Conservation (phyloP, 2,329 filamentous ascomycete genomes). For the Neonectria coccinea region DNA sequence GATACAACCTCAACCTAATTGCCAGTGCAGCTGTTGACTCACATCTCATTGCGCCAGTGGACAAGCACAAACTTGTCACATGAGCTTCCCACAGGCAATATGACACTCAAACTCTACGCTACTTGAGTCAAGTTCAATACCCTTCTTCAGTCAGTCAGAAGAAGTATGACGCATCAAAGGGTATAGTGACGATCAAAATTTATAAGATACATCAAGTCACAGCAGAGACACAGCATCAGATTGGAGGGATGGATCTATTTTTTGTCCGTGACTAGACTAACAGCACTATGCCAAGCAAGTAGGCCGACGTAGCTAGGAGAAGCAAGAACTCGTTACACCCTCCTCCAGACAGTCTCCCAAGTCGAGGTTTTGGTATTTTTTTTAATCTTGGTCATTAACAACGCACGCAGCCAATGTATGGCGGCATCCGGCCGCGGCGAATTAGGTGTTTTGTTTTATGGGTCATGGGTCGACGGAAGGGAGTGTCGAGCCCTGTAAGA, state of each 20-base stretch:
- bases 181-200: too few species aligned
- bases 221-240: neutral
- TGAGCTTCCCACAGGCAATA: too few species aligned
- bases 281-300: conserved; percentile 37
- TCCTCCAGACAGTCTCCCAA: conserved; percentile 42
- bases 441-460: conserved; percentile 43
- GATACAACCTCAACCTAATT: too few species aligned
- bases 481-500: conserved; percentile 31
- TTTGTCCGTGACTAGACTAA: conserved; percentile 43
- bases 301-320: conserved; percentile 31
- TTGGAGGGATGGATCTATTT: conserved; percentile 44
- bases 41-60: too few species aligned
- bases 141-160: neutral
- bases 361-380: conserved; percentile 40
- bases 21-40: too few species aligned
- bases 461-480: conserved; percentile 21
- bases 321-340: conserved; percentile 40
- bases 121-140: neutral
- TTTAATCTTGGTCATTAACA: conserved; percentile 43
- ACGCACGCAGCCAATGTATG: conserved; percentile 31
- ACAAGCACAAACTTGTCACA: too few species aligned
- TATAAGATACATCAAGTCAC: neutral
- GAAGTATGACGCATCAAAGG: neutral
- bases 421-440: conserved; percentile 31
- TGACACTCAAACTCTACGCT: too few species aligned